Conservation (phyloP, 2,329 filamentous ascomycete genomes). For the Apiospora hydei region DNA sequence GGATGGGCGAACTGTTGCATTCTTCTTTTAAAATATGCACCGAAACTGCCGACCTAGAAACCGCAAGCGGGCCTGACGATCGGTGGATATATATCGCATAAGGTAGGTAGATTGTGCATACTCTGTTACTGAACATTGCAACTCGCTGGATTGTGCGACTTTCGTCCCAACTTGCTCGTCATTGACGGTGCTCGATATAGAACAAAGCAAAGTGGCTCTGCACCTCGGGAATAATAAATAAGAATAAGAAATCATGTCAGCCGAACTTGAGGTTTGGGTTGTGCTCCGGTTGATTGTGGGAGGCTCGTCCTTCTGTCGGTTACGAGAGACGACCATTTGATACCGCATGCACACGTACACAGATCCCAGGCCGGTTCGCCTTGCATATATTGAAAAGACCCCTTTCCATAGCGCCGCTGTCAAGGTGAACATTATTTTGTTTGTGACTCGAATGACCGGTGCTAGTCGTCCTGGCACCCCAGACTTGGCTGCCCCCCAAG, state of each 20-base stretch:
- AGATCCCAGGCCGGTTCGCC: background rate
- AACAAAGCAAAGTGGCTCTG: background rate
- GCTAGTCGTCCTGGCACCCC: background rate
- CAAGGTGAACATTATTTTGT: conserved; percentile 6
- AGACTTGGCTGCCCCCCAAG: conserved; percentile 1
- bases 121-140: background rate
- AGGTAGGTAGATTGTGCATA: background rate
- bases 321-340: background rate
- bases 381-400: background rate
- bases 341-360: background rate
- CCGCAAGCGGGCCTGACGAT: conserved; percentile 1
- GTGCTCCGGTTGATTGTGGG: background rate
- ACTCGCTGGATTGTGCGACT: background rate
- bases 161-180: background rate
- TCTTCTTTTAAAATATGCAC: conserved; percentile 16
- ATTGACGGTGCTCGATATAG: background rate
- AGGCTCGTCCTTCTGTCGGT: background rate
- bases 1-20: background rate
- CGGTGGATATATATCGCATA: background rate
- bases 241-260: conserved; percentile 14
- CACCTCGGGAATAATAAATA: background rate
- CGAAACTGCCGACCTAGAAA: conserved; percentile 14
- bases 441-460: background rate
- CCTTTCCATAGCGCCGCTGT: background rate
- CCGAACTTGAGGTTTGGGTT: background rate